Percentiles rank a stretch among this genome's conserved stretches.
Evolutionary conservation across 495 filamentous ascomycete genomes (phyloP).

Genomic region (Aspergillus steynii): DNA sequence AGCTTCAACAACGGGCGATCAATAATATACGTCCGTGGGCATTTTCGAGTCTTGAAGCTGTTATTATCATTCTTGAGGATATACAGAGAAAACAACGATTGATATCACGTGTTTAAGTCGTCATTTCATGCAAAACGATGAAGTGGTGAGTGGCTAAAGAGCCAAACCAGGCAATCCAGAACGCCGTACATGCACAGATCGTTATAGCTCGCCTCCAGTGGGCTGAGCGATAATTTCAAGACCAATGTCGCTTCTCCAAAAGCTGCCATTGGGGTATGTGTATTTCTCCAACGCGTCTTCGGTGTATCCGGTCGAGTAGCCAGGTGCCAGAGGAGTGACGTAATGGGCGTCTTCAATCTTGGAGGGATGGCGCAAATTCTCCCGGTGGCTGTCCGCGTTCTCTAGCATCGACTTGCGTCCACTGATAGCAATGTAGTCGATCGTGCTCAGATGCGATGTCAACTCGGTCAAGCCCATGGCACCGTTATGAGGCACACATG

Average conservation of each 20-base stretch:
- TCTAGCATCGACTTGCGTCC: constrained; percentile 82
- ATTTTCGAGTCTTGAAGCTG: neutral
- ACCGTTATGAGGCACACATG: constrained; percentile 85
- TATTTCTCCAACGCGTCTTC: neutral
- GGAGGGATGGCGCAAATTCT: constrained; percentile 84
- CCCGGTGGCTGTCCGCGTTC: constrained; percentile 90
- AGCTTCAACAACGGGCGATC: neutral
- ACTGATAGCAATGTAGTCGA: constrained; percentile 87
- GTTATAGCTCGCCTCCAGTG: neutral
- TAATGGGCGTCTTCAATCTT: constrained; percentile 84
- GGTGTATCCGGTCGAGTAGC: constrained; percentile 49
- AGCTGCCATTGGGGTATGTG: neutral
- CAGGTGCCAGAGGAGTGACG: constrained; percentile 76
- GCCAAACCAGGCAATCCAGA: neutral
- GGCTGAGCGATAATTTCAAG: neutral
- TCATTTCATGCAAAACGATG: neutral
- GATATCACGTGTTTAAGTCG: no score
- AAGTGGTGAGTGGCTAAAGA: neutral
- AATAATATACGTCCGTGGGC: neutral
- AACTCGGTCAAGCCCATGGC: constrained; percentile 93
- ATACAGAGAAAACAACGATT: neutral
- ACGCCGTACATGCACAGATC: neutral
- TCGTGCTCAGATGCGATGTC: constrained; percentile 89
- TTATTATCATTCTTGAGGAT: neutral
- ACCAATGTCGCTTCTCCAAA: neutral